Evolutionary conservation across 140 eudicot genomes (phyloP).

Genomic region (Cichorium intybus): DNA sequence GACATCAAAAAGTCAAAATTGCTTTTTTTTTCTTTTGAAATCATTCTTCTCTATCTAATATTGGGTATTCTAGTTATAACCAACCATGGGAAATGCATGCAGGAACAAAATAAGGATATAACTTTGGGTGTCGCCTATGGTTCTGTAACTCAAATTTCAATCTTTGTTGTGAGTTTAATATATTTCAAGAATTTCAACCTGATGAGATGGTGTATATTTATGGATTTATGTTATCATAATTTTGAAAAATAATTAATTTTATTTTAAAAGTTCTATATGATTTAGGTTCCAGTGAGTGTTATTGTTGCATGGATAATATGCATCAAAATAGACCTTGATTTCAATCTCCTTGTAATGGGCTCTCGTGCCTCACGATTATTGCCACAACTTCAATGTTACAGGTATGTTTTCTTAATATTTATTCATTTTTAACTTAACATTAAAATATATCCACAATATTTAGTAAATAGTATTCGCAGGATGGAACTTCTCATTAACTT

Average conservation of each 20-base stretch:
- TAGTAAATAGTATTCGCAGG: slow-evolving; percentile 39
- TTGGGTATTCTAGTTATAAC: too few species aligned
- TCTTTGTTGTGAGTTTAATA: slow-evolving; percentile 85
- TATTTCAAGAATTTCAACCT: background rate
- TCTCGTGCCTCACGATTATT: slow-evolving; percentile 69
- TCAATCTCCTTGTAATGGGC: slow-evolving; percentile 71
- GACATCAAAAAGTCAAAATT: too few species aligned
- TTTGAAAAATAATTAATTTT: background rate
- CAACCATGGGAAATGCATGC: background rate
- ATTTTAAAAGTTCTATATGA: background rate
- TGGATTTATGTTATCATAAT: background rate
- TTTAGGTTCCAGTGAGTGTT: slow-evolving; percentile 71
- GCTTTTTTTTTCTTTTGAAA: too few species aligned
- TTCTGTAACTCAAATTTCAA: slow-evolving; percentile 88
- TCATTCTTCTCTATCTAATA: too few species aligned
- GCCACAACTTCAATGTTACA: slow-evolving; percentile 79
- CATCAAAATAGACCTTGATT: slow-evolving; percentile 69
- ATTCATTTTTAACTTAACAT: background rate
- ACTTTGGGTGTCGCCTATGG: slow-evolving; percentile 93
- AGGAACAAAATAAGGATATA: slow-evolving; percentile 59
- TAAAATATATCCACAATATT: background rate
- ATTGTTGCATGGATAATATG: slow-evolving; percentile 77
- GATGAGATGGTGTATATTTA: background rate
- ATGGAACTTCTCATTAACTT: slow-evolving; percentile 91
- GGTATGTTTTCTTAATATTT: slow-evolving; percentile 26